Percentiles rank a stretch among this genome's conserved stretches.
Conservation (phyloP, 108 stramenopile species). For the Cyclotella baltica region DNA sequence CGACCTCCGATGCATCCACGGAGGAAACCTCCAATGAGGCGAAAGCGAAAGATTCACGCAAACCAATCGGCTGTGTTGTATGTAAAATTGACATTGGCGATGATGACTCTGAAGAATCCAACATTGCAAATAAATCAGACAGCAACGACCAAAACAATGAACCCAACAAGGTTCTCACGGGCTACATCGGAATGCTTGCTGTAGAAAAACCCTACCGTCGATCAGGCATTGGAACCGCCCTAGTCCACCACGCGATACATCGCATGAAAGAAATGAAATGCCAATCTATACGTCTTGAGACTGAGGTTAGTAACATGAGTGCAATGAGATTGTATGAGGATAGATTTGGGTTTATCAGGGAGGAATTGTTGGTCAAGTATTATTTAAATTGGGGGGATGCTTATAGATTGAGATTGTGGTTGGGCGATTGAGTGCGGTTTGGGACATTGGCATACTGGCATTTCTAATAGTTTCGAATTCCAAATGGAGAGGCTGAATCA, state of each 20-base stretch:
- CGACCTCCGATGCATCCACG: conserved; percentile 14
- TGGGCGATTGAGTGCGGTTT: too few relatives aligned
- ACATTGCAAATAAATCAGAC: background rate
- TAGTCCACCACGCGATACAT: conserved; percentile 70
- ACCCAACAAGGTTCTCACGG: conserved; percentile 16
- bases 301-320: conserved; percentile 79
- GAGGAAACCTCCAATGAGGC: background rate
- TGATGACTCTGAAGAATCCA: conserved; percentile 10
- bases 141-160: background rate
- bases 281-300: conserved; percentile 70
- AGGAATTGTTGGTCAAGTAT: conserved; percentile 85
- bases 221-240: conserved; percentile 76
- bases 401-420: conserved; percentile 87
- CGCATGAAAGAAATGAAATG: conserved; percentile 75
- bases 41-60: too few relatives aligned
- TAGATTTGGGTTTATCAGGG: conserved; percentile 83
- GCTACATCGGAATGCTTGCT: conserved; percentile 88
- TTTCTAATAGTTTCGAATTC: too few relatives aligned
- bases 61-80: conserved; percentile 89
- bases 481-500: too few relatives aligned
- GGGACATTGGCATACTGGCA: too few relatives aligned
- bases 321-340: conserved; percentile 86
- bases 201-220: conserved; percentile 77
- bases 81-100: conserved; percentile 83
- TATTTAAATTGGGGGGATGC: conserved; percentile 91